phyloP scores from a whole-genome alignment of 2,329 filamentous ascomycete species.

The Byssothecium circinans region DNA sequence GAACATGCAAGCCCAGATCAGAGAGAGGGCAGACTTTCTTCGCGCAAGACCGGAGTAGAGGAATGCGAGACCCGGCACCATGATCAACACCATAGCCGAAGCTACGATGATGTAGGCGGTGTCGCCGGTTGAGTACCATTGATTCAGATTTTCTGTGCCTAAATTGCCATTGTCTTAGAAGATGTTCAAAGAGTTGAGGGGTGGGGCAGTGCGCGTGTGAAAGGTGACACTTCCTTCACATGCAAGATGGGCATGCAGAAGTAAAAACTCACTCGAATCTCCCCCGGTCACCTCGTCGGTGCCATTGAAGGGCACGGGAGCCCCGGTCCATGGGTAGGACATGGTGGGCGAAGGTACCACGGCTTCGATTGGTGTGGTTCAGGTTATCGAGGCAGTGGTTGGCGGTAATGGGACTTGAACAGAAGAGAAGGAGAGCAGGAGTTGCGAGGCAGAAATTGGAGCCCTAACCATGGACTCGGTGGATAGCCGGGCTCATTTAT shows the following conservation, averaged over 20 bases:
- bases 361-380: conserved; percentile 5
- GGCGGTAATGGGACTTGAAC: conserved; percentile 11
- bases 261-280: conserved; percentile 71
- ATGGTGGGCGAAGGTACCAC: conserved; percentile 35
- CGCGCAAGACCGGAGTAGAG: conserved; percentile 97
- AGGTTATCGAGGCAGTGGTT: conserved; percentile 14
- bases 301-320: conserved; percentile 52
- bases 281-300: conserved; percentile 67
- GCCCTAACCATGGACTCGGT: conserved; percentile 34
- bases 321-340: conserved; percentile 53
- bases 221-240: neutral
- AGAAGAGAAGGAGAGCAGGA: conserved; percentile 21
- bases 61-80: conserved; percentile 96
- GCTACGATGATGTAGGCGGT: conserved; percentile 90
- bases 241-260: neutral
- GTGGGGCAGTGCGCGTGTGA: neutral
- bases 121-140: conserved; percentile 91
- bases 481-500: conserved; percentile 38
- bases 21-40: conserved; percentile 92
- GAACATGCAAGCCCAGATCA: conserved; percentile 97
- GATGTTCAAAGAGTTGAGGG: neutral
- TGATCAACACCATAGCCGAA: conserved; percentile 90
- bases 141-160: conserved; percentile 88
- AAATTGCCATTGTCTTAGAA: conserved; percentile 15
- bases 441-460: conserved; percentile 33